Conservation (phyloP, 257 asterid genomes). For the Solanum verrucosum region DNA sequence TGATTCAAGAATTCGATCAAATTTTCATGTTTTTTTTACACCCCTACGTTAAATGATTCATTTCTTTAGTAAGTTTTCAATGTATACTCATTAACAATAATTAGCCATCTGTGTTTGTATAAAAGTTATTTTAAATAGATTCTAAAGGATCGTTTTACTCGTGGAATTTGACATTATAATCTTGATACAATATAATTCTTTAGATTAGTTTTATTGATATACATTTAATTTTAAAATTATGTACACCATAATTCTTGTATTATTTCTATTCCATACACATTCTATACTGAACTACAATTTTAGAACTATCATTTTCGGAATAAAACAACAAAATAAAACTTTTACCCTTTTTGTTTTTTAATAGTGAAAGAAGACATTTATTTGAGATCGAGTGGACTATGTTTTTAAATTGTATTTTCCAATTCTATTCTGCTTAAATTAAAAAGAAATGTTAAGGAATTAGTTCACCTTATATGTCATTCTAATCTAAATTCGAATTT, state of each 20-base stretch:
- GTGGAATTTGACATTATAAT: not conserved
- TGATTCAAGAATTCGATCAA: too few species aligned
- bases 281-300: not conserved
- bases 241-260: not conserved
- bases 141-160: not conserved
- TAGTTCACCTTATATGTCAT: not conserved
- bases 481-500: not conserved
- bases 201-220: not conserved
- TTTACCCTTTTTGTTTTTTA: too few species aligned
- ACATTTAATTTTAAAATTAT: too few species aligned
- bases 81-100: not conserved
- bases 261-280: not conserved
- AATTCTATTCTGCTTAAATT: not conserved
- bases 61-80: not conserved
- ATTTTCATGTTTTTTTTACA: not conserved
- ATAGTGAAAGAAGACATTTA: not conserved
- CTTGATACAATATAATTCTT: too few species aligned
- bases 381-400: not conserved
- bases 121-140: not conserved
- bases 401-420: not conserved
- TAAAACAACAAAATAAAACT: too few species aligned
- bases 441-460: not conserved
- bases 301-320: not conserved
- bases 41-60: not conserved
- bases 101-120: not conserved